Conservation (phyloP, 805 yeast genomes). For the Candida nanaspora region DNA sequence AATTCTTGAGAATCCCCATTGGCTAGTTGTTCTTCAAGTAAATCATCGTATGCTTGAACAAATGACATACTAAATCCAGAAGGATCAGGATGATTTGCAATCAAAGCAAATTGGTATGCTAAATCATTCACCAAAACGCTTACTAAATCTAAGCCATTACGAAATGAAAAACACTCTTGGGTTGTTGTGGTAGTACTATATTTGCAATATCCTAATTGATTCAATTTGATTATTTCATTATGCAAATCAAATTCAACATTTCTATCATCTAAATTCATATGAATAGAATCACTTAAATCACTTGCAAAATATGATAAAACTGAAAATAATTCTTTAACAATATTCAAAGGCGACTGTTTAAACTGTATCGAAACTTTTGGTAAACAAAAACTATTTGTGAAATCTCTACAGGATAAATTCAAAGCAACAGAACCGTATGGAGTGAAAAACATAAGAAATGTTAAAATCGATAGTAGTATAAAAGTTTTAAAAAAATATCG, state of each 20-base stretch:
- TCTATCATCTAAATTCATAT: conserved; percentile 8
- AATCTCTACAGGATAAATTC: conserved; percentile 26
- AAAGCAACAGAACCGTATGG: conserved; percentile 15
- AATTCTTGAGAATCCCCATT: conserved; percentile 10
- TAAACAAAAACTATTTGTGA: conserved; percentile 23
- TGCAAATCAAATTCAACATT: neutral
- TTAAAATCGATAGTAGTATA: conserved; percentile 12
- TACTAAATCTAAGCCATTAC: conserved; percentile 38
- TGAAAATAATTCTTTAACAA: conserved; percentile 35
- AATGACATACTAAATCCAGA: conserved; percentile 33
- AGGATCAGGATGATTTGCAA: conserved; percentile 33
- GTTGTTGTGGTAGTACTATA: conserved; percentile 15
- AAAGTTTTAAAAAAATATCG: conserved; percentile 17
- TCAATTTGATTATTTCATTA: conserved; percentile 32
- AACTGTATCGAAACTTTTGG: conserved; percentile 39
- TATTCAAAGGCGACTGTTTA: conserved; percentile 28
- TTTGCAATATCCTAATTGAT: conserved; percentile 44
- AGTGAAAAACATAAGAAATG: conserved; percentile 18
- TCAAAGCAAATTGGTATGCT: conserved; percentile 36
- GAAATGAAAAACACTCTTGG: conserved; percentile 27
- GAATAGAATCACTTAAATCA: conserved; percentile 28
- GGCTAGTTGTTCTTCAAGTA: conserved; percentile 20
- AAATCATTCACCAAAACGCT: conserved; percentile 43
- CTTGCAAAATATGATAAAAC: conserved; percentile 38
- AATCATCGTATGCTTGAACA: conserved; percentile 31